phyloP scores from a whole-genome alignment of 208 protist genomes.

The Crithidia bombi region DNA sequence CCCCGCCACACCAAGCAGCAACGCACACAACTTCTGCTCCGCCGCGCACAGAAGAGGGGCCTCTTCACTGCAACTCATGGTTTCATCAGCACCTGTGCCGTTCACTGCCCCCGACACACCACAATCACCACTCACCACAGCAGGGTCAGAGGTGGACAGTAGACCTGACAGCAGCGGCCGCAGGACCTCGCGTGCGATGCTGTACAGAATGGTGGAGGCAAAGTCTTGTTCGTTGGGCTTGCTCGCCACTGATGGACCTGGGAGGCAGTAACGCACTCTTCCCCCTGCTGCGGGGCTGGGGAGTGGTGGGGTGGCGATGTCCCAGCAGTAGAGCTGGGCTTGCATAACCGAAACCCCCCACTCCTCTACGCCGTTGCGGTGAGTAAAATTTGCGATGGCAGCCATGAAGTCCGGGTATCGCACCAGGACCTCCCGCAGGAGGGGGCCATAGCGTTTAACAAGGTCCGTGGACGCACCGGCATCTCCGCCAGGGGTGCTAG shows the following conservation, averaged over 20 bases:
- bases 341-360: conserved; percentile 28
- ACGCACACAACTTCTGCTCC: conserved; percentile 14
- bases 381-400: conserved; percentile 17
- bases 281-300: background rate
- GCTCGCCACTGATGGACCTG: background rate
- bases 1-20: conserved; percentile 18
- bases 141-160: background rate
- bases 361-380: conserved; percentile 21
- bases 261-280: conserved; percentile 18
- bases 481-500: background rate
- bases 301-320: conserved; percentile 13
- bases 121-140: background rate
- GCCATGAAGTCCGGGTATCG: conserved; percentile 31
- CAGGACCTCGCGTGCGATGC: conserved; percentile 14
- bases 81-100: background rate
- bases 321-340: conserved; percentile 30
- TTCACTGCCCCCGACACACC: too few relatives aligned
- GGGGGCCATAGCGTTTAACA: conserved; percentile 3
- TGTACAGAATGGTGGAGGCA: conserved; percentile 12
- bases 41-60: background rate
- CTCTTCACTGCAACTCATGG: background rate
- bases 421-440: conserved; percentile 23
- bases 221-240: background rate
- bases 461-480: background rate
- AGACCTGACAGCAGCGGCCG: conserved; percentile 22